Evolutionary conservation across 192 early-diverging fungal genomes (phyloP).

Genomic region (Coemansia furcata): DNA sequence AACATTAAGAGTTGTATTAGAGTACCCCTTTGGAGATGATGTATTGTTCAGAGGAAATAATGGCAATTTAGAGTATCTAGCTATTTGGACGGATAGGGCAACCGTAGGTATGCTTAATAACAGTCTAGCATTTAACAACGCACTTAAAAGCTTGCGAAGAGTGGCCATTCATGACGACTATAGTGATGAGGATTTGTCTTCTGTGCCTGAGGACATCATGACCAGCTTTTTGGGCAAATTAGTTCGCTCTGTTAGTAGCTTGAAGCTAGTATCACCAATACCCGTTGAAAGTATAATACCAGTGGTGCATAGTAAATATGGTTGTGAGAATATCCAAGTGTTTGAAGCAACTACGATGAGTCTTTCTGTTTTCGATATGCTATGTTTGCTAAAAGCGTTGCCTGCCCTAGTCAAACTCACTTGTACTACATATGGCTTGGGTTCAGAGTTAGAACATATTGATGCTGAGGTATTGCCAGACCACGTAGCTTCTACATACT

Average conservation of each 20-base stretch:
- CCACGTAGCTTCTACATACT: not conserved
- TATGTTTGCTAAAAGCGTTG: not conserved
- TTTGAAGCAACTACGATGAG: not conserved
- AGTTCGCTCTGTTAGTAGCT: not conserved
- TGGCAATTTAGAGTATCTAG: not conserved
- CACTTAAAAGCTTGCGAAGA: not conserved
- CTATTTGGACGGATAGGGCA: not conserved
- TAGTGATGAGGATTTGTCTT: not conserved
- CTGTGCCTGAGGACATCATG: not conserved
- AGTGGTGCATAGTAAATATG: not conserved
- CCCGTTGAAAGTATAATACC: not conserved
- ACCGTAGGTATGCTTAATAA: not conserved
- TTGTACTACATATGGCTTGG: not conserved
- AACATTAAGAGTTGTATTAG: not conserved
- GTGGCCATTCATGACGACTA: not conserved
- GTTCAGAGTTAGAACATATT: not conserved
- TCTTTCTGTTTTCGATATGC: not conserved
- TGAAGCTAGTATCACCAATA: not conserved
- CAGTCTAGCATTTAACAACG: not conserved
- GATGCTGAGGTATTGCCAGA: not conserved
- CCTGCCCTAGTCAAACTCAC: not conserved
- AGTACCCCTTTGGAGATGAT: not conserved
- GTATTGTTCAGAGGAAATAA: not conserved
- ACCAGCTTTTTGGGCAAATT: not conserved
- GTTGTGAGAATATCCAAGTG: not conserved